Percentiles rank a stretch among this genome's conserved stretches.
Evolutionary conservation across 2,329 filamentous ascomycete genomes (phyloP).

Genomic region (Stagonosporopsis rhizophila): DNA sequence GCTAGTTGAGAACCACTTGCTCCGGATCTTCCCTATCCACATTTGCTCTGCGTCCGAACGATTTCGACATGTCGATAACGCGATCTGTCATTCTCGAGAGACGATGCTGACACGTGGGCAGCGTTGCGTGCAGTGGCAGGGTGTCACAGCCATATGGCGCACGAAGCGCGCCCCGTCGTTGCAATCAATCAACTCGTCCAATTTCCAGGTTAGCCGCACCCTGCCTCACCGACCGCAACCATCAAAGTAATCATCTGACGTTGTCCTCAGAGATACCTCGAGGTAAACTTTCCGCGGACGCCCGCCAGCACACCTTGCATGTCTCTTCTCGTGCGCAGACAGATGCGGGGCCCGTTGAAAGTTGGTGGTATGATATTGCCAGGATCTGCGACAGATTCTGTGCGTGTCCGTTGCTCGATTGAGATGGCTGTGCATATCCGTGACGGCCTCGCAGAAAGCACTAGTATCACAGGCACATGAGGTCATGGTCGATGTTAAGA

Average conservation of each 20-base stretch:
- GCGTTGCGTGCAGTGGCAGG: slow-evolving; percentile 23
- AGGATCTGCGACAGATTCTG: slow-evolving; percentile 19
- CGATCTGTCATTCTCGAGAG: slow-evolving; percentile 21
- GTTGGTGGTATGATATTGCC: slow-evolving; percentile 17
- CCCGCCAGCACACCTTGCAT: slow-evolving; percentile 23
- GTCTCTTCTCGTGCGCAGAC: slow-evolving; percentile 6
- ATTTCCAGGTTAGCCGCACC: slow-evolving; percentile 18
- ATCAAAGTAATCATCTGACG: slow-evolving; percentile 13
- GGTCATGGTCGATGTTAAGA: slow-evolving; percentile 8
- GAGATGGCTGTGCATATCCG: slow-evolving; percentile 23
- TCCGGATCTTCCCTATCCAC: slow-evolving; percentile 11
- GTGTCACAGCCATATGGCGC: slow-evolving; percentile 22
- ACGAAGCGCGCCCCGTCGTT: slow-evolving; percentile 9
- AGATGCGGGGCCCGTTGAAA: slow-evolving; percentile 12
- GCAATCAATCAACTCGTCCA: slow-evolving; percentile 11
- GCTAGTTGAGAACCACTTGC: slow-evolving; percentile 10
- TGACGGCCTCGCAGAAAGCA: slow-evolving; percentile 4
- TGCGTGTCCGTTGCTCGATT: slow-evolving; percentile 24
- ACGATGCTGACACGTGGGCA: slow-evolving; percentile 29
- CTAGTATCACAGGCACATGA: background rate
- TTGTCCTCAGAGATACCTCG: background rate
- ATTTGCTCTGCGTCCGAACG: background rate
- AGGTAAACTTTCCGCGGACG: background rate
- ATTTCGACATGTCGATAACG: slow-evolving; percentile 3
- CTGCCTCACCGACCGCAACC: slow-evolving; percentile 15